These are phyloP conservation scores for Epichloe scottii DNA, from an alignment of 2,329 filamentous ascomycete species.

Conservation along the genomic window DNA sequence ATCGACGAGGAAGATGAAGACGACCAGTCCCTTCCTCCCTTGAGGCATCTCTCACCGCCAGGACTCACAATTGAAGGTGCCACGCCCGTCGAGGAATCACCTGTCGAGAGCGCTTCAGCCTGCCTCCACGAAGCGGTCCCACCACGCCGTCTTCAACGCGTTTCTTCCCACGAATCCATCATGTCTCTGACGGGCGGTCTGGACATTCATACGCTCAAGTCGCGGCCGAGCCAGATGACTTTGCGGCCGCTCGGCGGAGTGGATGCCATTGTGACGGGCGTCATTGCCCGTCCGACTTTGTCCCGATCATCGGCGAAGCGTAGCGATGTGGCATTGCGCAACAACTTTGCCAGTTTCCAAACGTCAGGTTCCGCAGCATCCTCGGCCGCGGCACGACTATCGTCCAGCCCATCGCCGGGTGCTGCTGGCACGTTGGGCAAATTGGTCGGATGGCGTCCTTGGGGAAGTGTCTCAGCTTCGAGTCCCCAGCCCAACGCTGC, in stretches of 20 bases:
- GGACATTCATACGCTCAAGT: conserved; percentile 75
- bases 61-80: conserved; percentile 14
- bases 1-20: conserved; percentile 29
- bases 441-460: conserved; percentile 37
- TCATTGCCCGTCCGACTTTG: conserved; percentile 47
- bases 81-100: conserved; percentile 23
- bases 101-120: conserved; percentile 15
- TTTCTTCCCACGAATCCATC: conserved; percentile 75
- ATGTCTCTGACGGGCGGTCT: conserved; percentile 77
- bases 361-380: conserved; percentile 20
- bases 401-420: conserved; percentile 14
- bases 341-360: conserved; percentile 33
- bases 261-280: conserved; percentile 44
- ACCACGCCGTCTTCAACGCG: conserved; percentile 44
- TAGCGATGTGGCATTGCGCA: conserved; percentile 46
- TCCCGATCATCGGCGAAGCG: conserved; percentile 31
- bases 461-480: conserved; percentile 19
- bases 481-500: conserved; percentile 7
- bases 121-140: conserved; percentile 24
- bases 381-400: conserved; percentile 17
- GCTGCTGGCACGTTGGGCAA: conserved; percentile 25
- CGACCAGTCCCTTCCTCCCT: conserved; percentile 10
- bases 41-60: conserved; percentile 14
- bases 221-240: conserved; percentile 63
- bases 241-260: conserved; percentile 39